Evolutionary conservation across 768 basidiomycete genomes (phyloP).

Genomic region (Pleurotus platypus): DNA sequence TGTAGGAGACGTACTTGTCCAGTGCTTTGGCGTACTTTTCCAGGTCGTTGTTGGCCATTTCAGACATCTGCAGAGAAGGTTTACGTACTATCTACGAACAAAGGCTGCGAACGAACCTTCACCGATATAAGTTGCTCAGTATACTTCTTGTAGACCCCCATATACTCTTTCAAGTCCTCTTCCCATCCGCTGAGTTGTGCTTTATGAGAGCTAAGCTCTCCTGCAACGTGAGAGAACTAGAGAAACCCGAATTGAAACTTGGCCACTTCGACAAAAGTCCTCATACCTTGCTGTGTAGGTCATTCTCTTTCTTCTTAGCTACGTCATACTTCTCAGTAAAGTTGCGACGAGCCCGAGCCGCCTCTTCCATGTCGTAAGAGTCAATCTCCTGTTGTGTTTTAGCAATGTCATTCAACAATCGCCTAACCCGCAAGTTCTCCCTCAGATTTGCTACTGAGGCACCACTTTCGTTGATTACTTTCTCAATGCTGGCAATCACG

Average conservation of each 20-base stretch:
- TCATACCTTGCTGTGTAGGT: conserved; percentile 62
- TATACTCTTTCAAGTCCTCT: conserved; percentile 78
- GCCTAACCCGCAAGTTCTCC: conserved; percentile 80
- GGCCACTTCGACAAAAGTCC: neutral
- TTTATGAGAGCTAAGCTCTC: conserved; percentile 74
- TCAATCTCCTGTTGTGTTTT: conserved; percentile 70
- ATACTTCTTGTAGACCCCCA: conserved; percentile 81
- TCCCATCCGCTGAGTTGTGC: conserved; percentile 64
- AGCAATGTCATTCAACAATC: conserved; percentile 61
- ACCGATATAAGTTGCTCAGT: conserved; percentile 91
- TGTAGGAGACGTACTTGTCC: conserved; percentile 68
- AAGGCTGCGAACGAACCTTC: conserved; percentile 54
- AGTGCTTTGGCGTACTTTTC: conserved; percentile 98
- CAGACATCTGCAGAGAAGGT: conserved; percentile 69
- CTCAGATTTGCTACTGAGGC: conserved; percentile 67
- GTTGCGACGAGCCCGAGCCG: conserved; percentile 76
- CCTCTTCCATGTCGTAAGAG: conserved; percentile 77
- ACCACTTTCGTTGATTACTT: conserved; percentile 75
- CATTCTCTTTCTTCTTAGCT: conserved; percentile 70
- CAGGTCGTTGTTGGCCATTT: conserved; percentile 95
- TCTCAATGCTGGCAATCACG: conserved; percentile 58
- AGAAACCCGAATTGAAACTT: neutral
- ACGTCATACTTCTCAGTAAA: conserved; percentile 79
- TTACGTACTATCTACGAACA: neutral
- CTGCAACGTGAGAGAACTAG: conserved; percentile 77